Conservation (phyloP, 306 rosid species). For the Glycine latifolia region DNA sequence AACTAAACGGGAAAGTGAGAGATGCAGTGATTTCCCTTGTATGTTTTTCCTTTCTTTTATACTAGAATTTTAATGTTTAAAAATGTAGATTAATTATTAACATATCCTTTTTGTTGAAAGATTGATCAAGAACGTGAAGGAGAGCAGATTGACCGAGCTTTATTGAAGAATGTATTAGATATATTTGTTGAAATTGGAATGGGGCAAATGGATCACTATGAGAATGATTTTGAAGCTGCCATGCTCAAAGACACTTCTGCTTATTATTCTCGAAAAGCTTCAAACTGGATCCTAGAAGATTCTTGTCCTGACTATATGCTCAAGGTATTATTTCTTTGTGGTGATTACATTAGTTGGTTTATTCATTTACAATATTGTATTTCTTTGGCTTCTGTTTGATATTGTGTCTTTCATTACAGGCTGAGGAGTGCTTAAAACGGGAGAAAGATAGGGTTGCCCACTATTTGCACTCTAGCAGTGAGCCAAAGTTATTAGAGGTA, state of each 20-base stretch:
- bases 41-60: slow-evolving; percentile 30
- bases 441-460: slow-evolving; percentile 72
- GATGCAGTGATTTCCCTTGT: slow-evolving; percentile 89
- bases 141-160: slow-evolving; percentile 89
- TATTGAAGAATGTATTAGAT: slow-evolving; percentile 81
- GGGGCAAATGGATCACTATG: slow-evolving; percentile 91
- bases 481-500: slow-evolving; percentile 69
- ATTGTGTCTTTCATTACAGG: slow-evolving; percentile 44
- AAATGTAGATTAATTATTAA: slow-evolving; percentile 39
- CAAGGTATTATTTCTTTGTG: slow-evolving; percentile 52
- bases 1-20: slow-evolving; percentile 76
- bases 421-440: slow-evolving; percentile 70
- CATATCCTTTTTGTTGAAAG: slow-evolving; percentile 50
- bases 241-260: slow-evolving; percentile 81
- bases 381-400: slow-evolving; percentile 30
- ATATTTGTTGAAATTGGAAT: slow-evolving; percentile 95
- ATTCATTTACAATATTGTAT: slow-evolving; percentile 11
- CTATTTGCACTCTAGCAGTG: slow-evolving; percentile 67
- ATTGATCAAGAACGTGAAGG: slow-evolving; percentile 96
- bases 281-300: slow-evolving; percentile 84
- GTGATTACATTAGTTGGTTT: slow-evolving; percentile 28
- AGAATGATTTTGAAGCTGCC: slow-evolving; percentile 75
- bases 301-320: slow-evolving; percentile 92
- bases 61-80: background rate
- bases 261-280: slow-evolving; percentile 88